phyloP scores from a whole-genome alignment of 768 basidiomycete genomes.

The Astraeus odoratus region DNA sequence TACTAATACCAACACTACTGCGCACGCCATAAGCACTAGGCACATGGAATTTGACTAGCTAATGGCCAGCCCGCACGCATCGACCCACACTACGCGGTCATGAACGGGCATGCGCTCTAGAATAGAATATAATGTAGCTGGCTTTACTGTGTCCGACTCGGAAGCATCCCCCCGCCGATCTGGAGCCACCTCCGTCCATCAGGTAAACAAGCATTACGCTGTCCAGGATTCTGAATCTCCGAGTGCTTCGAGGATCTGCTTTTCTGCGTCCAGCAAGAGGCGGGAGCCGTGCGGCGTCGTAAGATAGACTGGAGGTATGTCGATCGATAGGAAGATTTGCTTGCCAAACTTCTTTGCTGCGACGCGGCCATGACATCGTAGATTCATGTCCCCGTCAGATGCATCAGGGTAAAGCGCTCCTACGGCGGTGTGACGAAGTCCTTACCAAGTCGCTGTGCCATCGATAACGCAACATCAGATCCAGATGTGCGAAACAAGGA shows the following conservation, averaged over 20 bases:
- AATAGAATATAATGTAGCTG: no score
- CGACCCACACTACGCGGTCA: no score
- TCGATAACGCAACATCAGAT: constrained; percentile 59
- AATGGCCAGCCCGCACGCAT: no score
- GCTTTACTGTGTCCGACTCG: no score
- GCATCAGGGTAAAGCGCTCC: no score
- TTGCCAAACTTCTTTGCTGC: constrained; percentile 58
- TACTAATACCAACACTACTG: constrained; percentile 1
- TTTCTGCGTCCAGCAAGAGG: constrained; percentile 53
- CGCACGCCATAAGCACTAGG: background rate
- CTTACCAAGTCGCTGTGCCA: constrained; percentile 79
- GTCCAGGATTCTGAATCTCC: constrained; percentile 27
- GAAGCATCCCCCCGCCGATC: no score
- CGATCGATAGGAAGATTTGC: constrained; percentile 70
- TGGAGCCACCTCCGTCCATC: background rate
- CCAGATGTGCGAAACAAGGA: constrained; percentile 55
- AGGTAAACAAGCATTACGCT: constrained; percentile 1
- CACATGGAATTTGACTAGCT: no score
- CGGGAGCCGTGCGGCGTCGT: constrained; percentile 41
- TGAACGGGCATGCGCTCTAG: no score
- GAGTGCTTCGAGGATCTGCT: constrained; percentile 45
- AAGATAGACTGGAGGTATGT: constrained; percentile 36
- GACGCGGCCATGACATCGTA: background rate
- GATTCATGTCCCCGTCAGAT: no score
- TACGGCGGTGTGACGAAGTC: constrained; percentile 7